A percentile compares a stretch with the other conserved stretches of the same genome.
Conservation (phyloP, 179 eudicot species). For the Camellia oleifera region DNA sequence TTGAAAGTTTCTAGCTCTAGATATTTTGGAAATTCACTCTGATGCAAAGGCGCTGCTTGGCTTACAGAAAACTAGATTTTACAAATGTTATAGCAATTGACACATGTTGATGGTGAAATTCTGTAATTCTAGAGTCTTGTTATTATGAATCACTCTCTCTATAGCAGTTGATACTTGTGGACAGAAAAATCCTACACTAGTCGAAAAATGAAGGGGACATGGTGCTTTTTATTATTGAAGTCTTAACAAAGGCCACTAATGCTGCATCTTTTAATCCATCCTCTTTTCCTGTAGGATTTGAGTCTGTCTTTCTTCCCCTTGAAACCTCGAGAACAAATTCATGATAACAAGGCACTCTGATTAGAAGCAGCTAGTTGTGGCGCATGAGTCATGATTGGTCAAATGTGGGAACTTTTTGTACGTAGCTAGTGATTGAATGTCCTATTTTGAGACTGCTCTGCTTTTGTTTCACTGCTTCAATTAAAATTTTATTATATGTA, state of each 20-base stretch:
- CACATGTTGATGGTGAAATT: not conserved
- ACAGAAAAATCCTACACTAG: no score
- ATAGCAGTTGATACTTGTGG: no score
- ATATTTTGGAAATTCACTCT: no score
- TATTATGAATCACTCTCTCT: no score
- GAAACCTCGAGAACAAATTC: slow-evolving; percentile 28
- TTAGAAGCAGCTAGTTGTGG: not conserved
- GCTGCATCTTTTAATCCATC: not conserved
- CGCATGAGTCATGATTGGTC: not conserved
- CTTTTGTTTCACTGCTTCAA: not conserved
- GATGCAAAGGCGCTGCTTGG: no score
- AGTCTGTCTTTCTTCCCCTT: slow-evolving; percentile 46
- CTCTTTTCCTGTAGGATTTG: slow-evolving; percentile 44
- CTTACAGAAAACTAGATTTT: not conserved
- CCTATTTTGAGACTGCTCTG: not conserved
- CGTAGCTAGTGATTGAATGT: not conserved
- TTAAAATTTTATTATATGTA: not conserved
- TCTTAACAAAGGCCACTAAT: not conserved
- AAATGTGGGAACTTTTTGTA: not conserved
- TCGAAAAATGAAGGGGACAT: no score
- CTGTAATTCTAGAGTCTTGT: not conserved
- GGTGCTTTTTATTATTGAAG: not conserved
- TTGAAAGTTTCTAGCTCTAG: no score
- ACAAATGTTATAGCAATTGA: not conserved
- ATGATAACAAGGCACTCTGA: slow-evolving; percentile 40